Base-by-base conservation (phyloP, 1,284 basidiomycete species). In the Cutaneotrichosporon mucoides region DNA sequence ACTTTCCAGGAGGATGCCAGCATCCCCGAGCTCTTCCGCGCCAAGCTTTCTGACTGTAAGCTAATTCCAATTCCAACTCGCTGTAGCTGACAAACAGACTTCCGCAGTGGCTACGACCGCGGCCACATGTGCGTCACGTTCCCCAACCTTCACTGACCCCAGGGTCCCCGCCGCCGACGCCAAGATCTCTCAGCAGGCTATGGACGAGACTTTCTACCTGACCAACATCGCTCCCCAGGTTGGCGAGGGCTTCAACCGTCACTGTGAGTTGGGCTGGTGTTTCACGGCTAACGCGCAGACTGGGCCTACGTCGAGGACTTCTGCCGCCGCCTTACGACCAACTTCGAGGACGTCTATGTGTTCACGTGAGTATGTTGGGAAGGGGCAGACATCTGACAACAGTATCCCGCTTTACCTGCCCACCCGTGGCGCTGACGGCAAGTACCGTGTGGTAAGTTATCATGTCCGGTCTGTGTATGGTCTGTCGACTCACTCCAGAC, bases 141-240 rank as follows among this genome's bases (percentile, higher is more conserved):
- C 24, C 24, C 24, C 24, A 38, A 38, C 9, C 13, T 24, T 24
- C 56, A 48, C 63, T 52, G 43, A 60, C 47, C 11, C 6, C 59
- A 91, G 90, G 90, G 91, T 92, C 0, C 93, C 95, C 41, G 95
- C 95, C n/a, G 95, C 95, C 38, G 96, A 99, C 76, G 94, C 93
- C 7, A 98, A 96, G 75, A 78, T 81, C 36, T 77, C 72, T 2
- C 80, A 97, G 82, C 82, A 85, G 60, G 96, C 95, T 4, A 98
- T 99, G 95, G 79, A 98, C 75, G 92, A 99, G 79, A 99, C 96
- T 0, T 99, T 99, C 79, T 80, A 90, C 45, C 80, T 99, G 52
- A 88, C 90, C 4, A 99, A 99, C 73, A 98, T 99, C 57, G 94
- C 96, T 1, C 96, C 96, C 41, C 96, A 99, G 83, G 92, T 99